Base-by-base conservation (phyloP, 2,329 filamentous ascomycete genomes). In the Diplocarpon rosae region DNA sequence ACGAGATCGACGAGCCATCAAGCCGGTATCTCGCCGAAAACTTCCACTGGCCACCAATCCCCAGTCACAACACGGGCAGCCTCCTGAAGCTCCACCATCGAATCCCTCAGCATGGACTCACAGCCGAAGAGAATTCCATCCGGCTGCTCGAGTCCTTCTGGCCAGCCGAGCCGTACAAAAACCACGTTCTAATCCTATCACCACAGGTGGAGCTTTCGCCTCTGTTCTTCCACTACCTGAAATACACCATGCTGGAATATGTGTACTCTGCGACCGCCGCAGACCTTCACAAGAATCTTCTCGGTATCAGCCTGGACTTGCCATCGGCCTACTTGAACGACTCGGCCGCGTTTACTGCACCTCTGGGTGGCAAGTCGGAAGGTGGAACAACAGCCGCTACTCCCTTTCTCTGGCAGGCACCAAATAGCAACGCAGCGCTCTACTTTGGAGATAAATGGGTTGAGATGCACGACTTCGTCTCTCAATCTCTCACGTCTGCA, bases 131-230 rank as follows among this genome's bases (percentile, higher is more conserved):
- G 54, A 80, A 82, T 45, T 80, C 86, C 0, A 69, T 82, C 13
- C 78, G 82, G 17, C 85, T 90, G 47, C 66, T 95, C 5, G 89
- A 96, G 65, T 83, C 85, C 0, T 95, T 94, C 62, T 96, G 88
- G 72, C 89, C 92, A 2, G 66, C 69, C 2, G 69, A 78, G 46
- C 69, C 78, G 5, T 60, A 63, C 2, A 65, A 76, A 42, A 80
- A 81, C 9, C 87, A 95, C 61, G 76, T 95, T 2, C 71, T 98
- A n/a, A 66, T 95, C 1, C 73, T 98, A 5, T 89, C 87, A 5
- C 78, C 89, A 1, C 80, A 94, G 53, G 75, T 74, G 1, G 85
- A 96, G 61, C 65, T 96, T 0, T 84, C 85, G 0, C 78, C 81
- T 1, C 74, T 84, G 1, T 96, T 87, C 60, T 90, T 83, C 51